These are phyloP conservation scores for Cruciata laevipes DNA, from an alignment of 257 asterid genomes.

Conservation along the genomic window DNA sequence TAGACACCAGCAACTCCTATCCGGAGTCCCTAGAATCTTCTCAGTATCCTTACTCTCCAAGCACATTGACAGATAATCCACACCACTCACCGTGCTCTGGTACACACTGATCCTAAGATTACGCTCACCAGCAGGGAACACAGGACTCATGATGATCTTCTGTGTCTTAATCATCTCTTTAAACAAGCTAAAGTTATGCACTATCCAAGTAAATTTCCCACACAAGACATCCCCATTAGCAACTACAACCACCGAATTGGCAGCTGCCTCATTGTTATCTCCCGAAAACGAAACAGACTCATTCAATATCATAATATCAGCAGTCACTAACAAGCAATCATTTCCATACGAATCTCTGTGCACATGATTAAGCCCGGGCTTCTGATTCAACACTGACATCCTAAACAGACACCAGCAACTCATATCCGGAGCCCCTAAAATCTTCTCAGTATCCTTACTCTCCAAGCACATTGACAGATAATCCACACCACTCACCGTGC, in stretches of 20 bases:
- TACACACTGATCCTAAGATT: constrained; percentile 91
- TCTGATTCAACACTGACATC: constrained; percentile 96
- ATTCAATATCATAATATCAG: constrained; percentile 82
- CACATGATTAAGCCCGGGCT: too few species aligned
- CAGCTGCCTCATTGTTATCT: constrained; percentile 56
- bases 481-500: too few species aligned
- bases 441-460: constrained; percentile 97
- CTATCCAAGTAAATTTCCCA: constrained; percentile 97
- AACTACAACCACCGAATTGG: constrained; percentile 33
- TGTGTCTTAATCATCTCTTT: constrained; percentile 97
- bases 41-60: constrained; percentile 99
- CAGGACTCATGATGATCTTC: constrained; percentile 98
- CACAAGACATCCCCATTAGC: constrained; percentile 67
- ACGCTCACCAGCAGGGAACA: constrained; percentile 95
- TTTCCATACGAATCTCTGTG: constrained; percentile 74
- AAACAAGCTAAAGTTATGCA: constrained; percentile 83
- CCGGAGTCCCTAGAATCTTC: constrained; percentile 51
- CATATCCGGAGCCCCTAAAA: constrained; percentile 51
- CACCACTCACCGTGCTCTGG: constrained; percentile 87
- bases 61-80: constrained; percentile 93
- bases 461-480: constrained; percentile 99
- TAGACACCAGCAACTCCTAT: constrained; percentile 99
- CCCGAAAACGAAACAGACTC: constrained; percentile 77
- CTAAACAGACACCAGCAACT: constrained; percentile 99
- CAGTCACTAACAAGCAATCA: constrained; percentile 74